Conservation (phyloP, 2,329 filamentous ascomycete genomes). For the Plenodomus biglobosus region DNA sequence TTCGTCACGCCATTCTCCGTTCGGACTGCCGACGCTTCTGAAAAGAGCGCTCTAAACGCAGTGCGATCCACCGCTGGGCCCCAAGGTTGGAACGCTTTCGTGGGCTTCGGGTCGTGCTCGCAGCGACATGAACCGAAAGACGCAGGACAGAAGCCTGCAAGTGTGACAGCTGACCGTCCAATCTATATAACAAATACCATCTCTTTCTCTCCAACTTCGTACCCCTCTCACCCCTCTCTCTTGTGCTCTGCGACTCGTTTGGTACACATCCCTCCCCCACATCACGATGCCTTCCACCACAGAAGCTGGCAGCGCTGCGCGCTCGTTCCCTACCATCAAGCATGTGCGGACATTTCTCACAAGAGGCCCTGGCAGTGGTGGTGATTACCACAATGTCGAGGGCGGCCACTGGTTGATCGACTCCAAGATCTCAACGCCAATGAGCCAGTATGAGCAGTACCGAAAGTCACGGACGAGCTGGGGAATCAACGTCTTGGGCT, state of each 20-base stretch:
- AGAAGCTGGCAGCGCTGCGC: conserved; percentile 29
- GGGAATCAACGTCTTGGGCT: conserved; percentile 94
- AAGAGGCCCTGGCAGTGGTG: conserved; percentile 57
- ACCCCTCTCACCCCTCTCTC: conserved; percentile 26
- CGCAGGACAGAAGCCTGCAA: conserved; percentile 5
- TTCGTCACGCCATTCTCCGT: neutral
- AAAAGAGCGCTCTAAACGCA: conserved; percentile 10
- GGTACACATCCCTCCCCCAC: conserved; percentile 4
- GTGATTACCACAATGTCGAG: conserved; percentile 89
- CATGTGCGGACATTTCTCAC: conserved; percentile 73
- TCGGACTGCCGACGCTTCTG: conserved; percentile 7
- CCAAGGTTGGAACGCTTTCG: conserved; percentile 10
- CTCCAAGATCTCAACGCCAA: conserved; percentile 87
- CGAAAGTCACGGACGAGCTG: conserved; percentile 84
- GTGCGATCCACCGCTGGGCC: conserved; percentile 23
- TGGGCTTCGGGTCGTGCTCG: conserved; percentile 23
- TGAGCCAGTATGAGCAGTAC: conserved; percentile 87
- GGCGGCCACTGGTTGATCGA: conserved; percentile 78
- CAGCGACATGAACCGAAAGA: conserved; percentile 39
- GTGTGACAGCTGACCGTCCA: conserved; percentile 11
- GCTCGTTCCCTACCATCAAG: conserved; percentile 74
- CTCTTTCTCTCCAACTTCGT: neutral
- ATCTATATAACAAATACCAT: conserved; percentile 19
- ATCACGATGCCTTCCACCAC: conserved; percentile 33
- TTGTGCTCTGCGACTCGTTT: conserved; percentile 7